Evolutionary conservation across 805 yeast genomes (phyloP).

Genomic region (Wickerhamiella musiphila): DNA sequence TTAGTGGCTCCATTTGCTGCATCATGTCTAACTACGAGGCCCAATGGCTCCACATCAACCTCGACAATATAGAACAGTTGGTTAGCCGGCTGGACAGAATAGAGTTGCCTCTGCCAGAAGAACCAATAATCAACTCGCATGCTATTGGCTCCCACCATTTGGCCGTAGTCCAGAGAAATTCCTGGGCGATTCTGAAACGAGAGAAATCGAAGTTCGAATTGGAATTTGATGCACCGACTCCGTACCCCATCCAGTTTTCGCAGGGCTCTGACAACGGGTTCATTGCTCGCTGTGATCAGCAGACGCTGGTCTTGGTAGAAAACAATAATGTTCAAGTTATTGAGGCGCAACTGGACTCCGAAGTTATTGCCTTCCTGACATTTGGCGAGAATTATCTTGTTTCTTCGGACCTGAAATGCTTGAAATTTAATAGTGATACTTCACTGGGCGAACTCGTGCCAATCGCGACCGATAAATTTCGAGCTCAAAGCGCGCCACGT

Average conservation of each 20-base stretch:
- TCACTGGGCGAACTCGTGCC: conserved; percentile 1
- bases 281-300: conserved; percentile 2
- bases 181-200: conserved; percentile 3
- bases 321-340: conserved; percentile 6
- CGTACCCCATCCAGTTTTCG: background rate
- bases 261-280: background rate
- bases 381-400: conserved; percentile 1
- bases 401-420: background rate
- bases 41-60: no score
- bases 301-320: conserved; percentile 4
- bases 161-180: conserved; percentile 5
- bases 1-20: no score
- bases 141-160: conserved; percentile 3
- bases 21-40: no score
- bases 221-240: conserved; percentile 4
- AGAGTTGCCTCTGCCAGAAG: no score
- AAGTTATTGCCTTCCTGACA: conserved; percentile 1
- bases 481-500: background rate
- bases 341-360: conserved; percentile 2
- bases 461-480: background rate
- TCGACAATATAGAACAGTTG: no score
- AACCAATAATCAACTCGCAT: conserved; percentile 1
- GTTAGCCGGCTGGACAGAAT: no score
- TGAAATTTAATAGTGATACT: background rate
- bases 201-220: background rate